Evolutionary conservation across 768 basidiomycete species (phyloP), one percentile per base, ranked within the genome.

Genomic region (Xerocomellus intermedius): DNA sequence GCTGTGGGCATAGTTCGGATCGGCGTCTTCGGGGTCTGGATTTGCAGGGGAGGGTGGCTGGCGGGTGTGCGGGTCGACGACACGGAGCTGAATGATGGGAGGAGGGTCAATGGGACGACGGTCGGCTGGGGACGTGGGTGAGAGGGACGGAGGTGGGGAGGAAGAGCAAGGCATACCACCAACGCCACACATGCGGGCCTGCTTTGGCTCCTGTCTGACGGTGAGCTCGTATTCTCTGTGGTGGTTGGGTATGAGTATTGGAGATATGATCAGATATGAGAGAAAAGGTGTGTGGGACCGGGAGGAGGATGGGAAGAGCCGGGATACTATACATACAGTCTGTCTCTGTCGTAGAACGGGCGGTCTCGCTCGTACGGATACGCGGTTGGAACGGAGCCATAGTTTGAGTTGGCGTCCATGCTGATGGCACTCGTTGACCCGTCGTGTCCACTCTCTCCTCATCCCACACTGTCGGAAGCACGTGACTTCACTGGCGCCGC

Each of bases 101-200:
- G 94, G 94, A 0, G 95, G 95, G 77, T 98, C 94, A 68, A 98
- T 94, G 3, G 95, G 94, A 36, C 94, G 81, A n/a, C 94, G 82
- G 79, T 96, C 95, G 52, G 92, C 94, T 89, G 74, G 35, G n/a
- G 33, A 22, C 4, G 49, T 37, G 55, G 41, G 43, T 49, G 30
- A 56, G 57, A 28, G 48, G 24, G 21, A 42, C 22, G 14, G 42
- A 36, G 19, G 41, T 45, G 19, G 7, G 47, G 26, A 39, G 37
- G 1, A 36, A 42, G 50, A 68, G 60, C 64, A 60, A 82, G 83
- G 81, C 79, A 85, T 84, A 61, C 91, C 90, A 41, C 93, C 90
- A 10, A 93, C 87, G 51, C 91, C 90, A 61, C 91, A 93, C 91
- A 92, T 93, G 54, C 90, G 79, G 6, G 89, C 88, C 72, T 94